Evolutionary conservation across 176 grass and related monocot species (phyloP), one percentile per base, ranked within the genome.

Genomic region (Oryza australiensis): DNA sequence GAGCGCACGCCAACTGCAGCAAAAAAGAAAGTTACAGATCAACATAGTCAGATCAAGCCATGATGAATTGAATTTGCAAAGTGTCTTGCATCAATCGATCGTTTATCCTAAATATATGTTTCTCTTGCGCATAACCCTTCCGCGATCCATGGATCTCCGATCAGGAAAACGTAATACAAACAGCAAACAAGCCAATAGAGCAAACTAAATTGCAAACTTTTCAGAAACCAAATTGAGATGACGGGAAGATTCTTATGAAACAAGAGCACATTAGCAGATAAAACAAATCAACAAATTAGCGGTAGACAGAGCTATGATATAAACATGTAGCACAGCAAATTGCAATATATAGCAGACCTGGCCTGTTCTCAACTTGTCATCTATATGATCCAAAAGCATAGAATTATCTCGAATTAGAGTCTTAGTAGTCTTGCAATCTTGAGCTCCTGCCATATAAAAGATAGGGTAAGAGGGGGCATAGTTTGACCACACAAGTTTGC

Each of bases 301-400:
- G 28, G 18, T 16, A 34, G 40, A 79, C 30, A 15, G 8, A 67
- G 29, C 30, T 22, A 80, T 69, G 64, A 2, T 26, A 68, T 55
- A 37, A 60, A 76, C 13, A 13, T 64, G 26, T 43, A 80, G 18
- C 32, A 26, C 9, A 12, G 22, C 11, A 30, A 30, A 66, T 30
- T 0, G 42, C 34, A 15, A 5, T 12, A 28, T 26, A 34, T 26
- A 48, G 2, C 38, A n/a, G 23, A 81, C 85, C 85, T 87, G 14
- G 3, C 78, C 77, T 5, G 48, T 7, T 15, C 14, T 81, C 40
- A 82, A 30, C 22, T 62, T 82, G 4, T 82, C 64, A 42, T 86
- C 69, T 66, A 80, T 80, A 24, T 1, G 20, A 26, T 80, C 9
- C 43, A 86, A 40, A 76, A 87, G 32, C 51, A 32, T 76, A 9